These are phyloP conservation scores for Eucalyptus tenuipes DNA, from an alignment of 345 rosid genomes.

Conservation along the genomic window DNA sequence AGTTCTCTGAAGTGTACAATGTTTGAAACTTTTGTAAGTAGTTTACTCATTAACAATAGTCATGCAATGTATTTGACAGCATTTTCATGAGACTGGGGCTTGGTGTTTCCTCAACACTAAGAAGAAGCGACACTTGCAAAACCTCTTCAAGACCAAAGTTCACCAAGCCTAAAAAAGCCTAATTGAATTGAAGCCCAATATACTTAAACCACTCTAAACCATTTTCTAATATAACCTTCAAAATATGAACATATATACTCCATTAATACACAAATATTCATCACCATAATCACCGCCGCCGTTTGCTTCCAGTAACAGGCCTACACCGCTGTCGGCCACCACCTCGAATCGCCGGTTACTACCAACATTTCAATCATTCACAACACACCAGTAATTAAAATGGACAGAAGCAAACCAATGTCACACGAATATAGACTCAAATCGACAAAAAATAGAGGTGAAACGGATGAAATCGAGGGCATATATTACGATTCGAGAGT, in stretches of 20 bases:
- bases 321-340: not conserved
- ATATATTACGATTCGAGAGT: accelerated
- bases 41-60: not conserved
- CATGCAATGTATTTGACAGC: not conserved
- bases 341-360: not conserved
- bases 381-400: not conserved
- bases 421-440: too few species aligned
- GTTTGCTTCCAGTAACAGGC: not conserved
- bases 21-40: not conserved
- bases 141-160: not conserved
- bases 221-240: not conserved
- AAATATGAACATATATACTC: not conserved
- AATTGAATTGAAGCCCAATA: not conserved
- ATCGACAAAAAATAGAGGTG: not conserved
- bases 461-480: not conserved
- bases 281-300: not conserved
- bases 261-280: not conserved
- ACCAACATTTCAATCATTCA: not conserved
- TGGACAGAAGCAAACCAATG: not conserved
- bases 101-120: not conserved
- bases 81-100: not conserved
- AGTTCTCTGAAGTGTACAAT: not conserved
- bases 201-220: not conserved
- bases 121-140: not conserved
- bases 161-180: not conserved